phyloP scores from a whole-genome alignment of 2,329 filamentous ascomycete genomes.

The Ophiocordyceps sinensis region DNA sequence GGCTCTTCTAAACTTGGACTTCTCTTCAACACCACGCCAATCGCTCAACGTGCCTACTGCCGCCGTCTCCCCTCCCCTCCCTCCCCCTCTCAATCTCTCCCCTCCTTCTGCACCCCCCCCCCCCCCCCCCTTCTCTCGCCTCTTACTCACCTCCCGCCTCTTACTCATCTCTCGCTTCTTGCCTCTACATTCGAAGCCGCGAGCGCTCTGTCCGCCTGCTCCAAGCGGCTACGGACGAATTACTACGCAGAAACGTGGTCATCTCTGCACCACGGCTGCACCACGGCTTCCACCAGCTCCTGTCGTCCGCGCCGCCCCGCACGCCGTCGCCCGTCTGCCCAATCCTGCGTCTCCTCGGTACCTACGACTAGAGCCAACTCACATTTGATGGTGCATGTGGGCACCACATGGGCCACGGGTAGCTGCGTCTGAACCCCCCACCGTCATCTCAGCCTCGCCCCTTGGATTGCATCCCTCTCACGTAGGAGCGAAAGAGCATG shows the following conservation, averaged over 20 bases:
- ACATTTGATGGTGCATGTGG: conserved; percentile 4
- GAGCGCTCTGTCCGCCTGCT: conserved; percentile 3
- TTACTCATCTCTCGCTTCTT: not conserved
- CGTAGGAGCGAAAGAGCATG: not conserved
- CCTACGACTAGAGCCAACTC: conserved; percentile 1
- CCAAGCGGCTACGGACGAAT: conserved; percentile 1
- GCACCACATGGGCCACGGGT: conserved; percentile 10
- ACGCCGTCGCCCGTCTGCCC: conserved; percentile 3
- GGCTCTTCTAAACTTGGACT: no score
- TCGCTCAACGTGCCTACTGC: no score
- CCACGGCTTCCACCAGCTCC: conserved; percentile 3
- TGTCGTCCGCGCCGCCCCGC: conserved; percentile 3
- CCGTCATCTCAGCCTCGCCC: not conserved
- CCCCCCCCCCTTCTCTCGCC: no score
- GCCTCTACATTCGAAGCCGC: not conserved
- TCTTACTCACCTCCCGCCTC: not conserved
- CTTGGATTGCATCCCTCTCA: not conserved
- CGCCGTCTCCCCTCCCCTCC: no score
- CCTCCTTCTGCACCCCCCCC: no score
- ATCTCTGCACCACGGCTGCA: conserved; percentile 17
- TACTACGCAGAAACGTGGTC: conserved; percentile 3
- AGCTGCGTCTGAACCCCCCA: conserved; percentile 8
- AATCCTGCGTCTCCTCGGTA: conserved; percentile 2
- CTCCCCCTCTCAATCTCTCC: no score
- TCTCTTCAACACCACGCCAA: no score